phyloP scores from a whole-genome alignment of 2,329 filamentous ascomycete species.

The Emydomyces testavorans region DNA sequence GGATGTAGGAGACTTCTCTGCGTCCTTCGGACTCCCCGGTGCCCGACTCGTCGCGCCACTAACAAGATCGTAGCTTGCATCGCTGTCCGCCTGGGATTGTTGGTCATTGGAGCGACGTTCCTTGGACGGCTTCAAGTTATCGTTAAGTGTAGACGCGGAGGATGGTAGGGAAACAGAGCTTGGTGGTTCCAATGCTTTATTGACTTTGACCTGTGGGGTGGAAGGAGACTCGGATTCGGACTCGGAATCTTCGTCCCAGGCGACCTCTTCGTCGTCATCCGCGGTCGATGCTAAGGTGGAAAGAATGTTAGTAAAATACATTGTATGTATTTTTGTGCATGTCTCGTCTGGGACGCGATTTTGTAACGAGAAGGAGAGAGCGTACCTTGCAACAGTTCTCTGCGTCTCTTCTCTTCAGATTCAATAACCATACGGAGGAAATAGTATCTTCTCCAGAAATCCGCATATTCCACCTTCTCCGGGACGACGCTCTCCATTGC shows the following conservation, averaged over 20 bases:
- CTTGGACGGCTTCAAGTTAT: constrained; percentile 51
- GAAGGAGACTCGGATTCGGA: constrained; percentile 36
- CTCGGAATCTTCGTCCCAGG: constrained; percentile 62
- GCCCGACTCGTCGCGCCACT: constrained; percentile 69
- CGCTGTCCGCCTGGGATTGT: constrained; percentile 82
- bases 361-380: neutral
- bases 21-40: constrained; percentile 52
- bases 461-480: constrained; percentile 72
- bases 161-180: constrained; percentile 19
- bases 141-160: constrained; percentile 27
- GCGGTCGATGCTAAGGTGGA: constrained; percentile 22
- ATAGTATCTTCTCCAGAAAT: constrained; percentile 94
- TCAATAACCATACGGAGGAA: constrained; percentile 88
- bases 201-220: constrained; percentile 34
- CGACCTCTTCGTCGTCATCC: constrained; percentile 56
- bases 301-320: neutral
- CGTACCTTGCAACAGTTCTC: constrained; percentile 82
- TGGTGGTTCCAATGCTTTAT: constrained; percentile 22
- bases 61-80: constrained; percentile 91
- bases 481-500: constrained; percentile 98
- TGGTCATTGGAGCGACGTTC: constrained; percentile 69
- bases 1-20: constrained; percentile 36
- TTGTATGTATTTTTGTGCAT: neutral
- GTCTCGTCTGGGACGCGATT: too few relatives aligned
- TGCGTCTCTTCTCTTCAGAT: constrained; percentile 76